Evolutionary conservation across 768 basidiomycete species (phyloP).

Genomic region (Mrakia blollopis): DNA sequence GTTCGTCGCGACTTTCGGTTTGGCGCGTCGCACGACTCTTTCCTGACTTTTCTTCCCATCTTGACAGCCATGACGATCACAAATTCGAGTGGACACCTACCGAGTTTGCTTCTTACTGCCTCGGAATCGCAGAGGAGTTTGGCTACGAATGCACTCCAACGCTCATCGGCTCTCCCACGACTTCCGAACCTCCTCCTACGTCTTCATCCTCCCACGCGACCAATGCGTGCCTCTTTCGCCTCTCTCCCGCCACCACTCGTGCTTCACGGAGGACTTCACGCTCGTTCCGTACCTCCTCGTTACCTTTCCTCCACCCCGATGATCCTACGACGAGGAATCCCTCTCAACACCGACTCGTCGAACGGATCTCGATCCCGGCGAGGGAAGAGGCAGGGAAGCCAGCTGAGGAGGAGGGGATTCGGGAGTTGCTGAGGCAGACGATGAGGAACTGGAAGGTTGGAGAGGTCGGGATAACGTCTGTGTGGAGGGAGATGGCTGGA

Average conservation of each 20-base stretch:
- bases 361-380: slow-evolving; percentile 26
- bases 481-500: slow-evolving; percentile 37
- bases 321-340: slow-evolving; percentile 38
- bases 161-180: slow-evolving; percentile 42
- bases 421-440: slow-evolving; percentile 34
- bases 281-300: slow-evolving; percentile 39
- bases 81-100: slow-evolving; percentile 43
- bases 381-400: slow-evolving; percentile 17
- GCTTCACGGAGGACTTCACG: slow-evolving; percentile 39
- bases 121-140: slow-evolving; percentile 38
- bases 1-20: background rate
- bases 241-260: slow-evolving; percentile 33
- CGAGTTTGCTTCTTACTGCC: slow-evolving; percentile 42
- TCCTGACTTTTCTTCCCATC: background rate
- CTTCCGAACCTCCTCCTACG: slow-evolving; percentile 34
- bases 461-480: slow-evolving; percentile 37
- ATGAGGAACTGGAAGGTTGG: slow-evolving; percentile 38
- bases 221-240: slow-evolving; percentile 43
- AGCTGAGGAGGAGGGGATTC: slow-evolving; percentile 28
- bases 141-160: slow-evolving; percentile 42
- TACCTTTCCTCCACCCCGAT: slow-evolving; percentile 42
- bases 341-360: slow-evolving; percentile 34
- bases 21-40: slow-evolving; percentile 5
- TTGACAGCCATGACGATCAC: slow-evolving; percentile 21
- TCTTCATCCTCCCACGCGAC: slow-evolving; percentile 39